Base-by-base conservation (phyloP, 768 basidiomycete species). In the Trichaptum fuscoviolaceum region DNA sequence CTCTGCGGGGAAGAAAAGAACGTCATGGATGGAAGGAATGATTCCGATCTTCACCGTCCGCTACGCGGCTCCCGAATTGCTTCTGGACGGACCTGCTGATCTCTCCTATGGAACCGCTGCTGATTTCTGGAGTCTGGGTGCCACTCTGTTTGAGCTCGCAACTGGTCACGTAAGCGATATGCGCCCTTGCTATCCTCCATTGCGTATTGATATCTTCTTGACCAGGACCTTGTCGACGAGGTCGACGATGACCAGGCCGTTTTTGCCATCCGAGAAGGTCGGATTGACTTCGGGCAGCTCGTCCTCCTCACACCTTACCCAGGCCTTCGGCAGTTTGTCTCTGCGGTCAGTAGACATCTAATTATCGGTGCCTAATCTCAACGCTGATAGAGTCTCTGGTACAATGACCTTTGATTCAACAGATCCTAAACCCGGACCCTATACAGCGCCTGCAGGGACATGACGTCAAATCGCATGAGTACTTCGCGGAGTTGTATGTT, bases 51-150 rank as follows among this genome's bases (percentile, higher is more conserved):
- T 68, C 30, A 73, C 73, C 4, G 24, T 66, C 1, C 63, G 64
- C 0, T 75, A 69, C 61, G 71, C 73, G 10, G 74, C 73, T 7
- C 74, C 74, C 7, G 74, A 75, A 62, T 18, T 73, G 25, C 62
- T 73, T 27, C 25, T 58, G 2, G 63, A 64, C 10, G 17, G 66
- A 66, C 20, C 27, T 42, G 12, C 15, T 24, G 7, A 81, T 69
- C 73, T 77, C 61, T 82, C 81, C 12, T 85, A 85, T 73, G 79
- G 79, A 24, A 77, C 77, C 36, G 78, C 79, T 20, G 78, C 82
- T 23, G 83, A 84, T 69, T 82, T 79, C 73, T 84, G 82, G 82
- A 79, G 81, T 20, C 69, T 84, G 20, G 83, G 82, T n/a, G 79
- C 80, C 9, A 74, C 79, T 59, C 75, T 80, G 68, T 79, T 79